phyloP scores from a whole-genome alignment of 805 yeast genomes.

The Metschnikowia continentalis region DNA sequence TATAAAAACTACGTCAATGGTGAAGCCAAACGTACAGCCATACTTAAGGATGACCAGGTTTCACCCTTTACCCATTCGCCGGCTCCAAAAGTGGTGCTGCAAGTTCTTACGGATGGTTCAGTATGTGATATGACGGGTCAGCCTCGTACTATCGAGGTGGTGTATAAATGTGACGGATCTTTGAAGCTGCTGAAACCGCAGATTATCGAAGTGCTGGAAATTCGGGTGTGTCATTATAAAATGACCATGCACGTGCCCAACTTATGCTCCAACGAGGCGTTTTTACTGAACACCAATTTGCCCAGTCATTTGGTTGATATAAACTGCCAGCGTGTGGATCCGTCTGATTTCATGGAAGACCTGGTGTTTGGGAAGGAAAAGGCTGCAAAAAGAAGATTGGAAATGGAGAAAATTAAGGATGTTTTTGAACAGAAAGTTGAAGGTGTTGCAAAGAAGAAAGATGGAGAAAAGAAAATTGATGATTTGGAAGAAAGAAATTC shows the following conservation, averaged over 20 bases:
- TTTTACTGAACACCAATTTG: slow-evolving; percentile 20
- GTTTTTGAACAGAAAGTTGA: no score
- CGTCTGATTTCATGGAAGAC: no score
- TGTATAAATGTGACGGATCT: slow-evolving; percentile 50
- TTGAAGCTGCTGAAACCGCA: slow-evolving; percentile 8
- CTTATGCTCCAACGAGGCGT: slow-evolving; percentile 42
- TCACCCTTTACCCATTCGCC: slow-evolving; percentile 17
- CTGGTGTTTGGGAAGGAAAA: no score
- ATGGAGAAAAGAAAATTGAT: no score
- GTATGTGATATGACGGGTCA: slow-evolving; percentile 55
- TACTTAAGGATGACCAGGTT: slow-evolving; percentile 16
- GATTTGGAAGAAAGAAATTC: no score
- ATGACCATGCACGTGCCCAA: slow-evolving; percentile 47
- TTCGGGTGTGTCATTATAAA: slow-evolving; percentile 54
- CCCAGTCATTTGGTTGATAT: slow-evolving; percentile 26
- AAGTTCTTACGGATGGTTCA: slow-evolving; percentile 43
- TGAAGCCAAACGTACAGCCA: slow-evolving; percentile 23
- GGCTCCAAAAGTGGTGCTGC: slow-evolving; percentile 33
- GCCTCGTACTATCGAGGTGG: slow-evolving; percentile 51
- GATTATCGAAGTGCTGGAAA: slow-evolving; percentile 46
- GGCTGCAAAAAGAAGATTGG: no score
- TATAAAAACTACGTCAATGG: slow-evolving; percentile 17
- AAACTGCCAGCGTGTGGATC: slow-evolving; percentile 23
- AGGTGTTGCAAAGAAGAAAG: no score
- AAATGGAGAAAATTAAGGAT: no score